phyloP scores from a whole-genome alignment of 2,329 filamentous ascomycete species.

The Talaromyces sp. region DNA sequence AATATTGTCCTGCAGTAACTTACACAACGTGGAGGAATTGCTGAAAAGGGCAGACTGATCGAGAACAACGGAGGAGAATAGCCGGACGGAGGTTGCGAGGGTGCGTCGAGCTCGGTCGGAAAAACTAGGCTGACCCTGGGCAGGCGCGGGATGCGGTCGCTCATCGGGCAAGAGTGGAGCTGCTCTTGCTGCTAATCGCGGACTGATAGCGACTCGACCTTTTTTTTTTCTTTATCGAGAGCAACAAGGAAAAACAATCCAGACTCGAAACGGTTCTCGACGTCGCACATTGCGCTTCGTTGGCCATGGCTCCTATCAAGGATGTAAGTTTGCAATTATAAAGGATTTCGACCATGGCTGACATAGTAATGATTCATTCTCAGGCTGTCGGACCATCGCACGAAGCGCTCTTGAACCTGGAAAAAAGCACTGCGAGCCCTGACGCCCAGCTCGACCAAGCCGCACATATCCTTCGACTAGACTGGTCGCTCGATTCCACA shows the following conservation, averaged over 20 bases:
- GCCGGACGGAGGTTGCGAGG: background rate
- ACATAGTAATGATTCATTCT: background rate
- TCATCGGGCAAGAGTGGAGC: background rate
- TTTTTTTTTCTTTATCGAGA: constrained; percentile 9
- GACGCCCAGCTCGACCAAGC: constrained; percentile 38
- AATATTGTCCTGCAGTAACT: background rate
- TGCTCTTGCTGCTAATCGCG: background rate
- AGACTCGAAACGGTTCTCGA: background rate
- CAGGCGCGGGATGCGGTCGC: constrained; percentile 1
- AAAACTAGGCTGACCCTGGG: constrained; percentile 23
- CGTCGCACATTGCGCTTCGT: background rate
- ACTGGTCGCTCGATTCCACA: constrained; percentile 18
- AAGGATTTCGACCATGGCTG: background rate
- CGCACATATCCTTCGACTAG: constrained; percentile 37
- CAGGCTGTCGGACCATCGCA: constrained; percentile 37
- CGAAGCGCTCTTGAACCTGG: constrained; percentile 40
- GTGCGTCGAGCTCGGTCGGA: constrained; percentile 23
- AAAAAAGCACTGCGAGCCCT: constrained; percentile 37
- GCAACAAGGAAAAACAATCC: background rate
- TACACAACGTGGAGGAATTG: background rate
- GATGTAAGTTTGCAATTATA: background rate
- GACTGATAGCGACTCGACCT: background rate
- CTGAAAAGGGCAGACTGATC: background rate
- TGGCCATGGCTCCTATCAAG: constrained; percentile 8
- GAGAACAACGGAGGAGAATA: background rate